Evolutionary conservation across 2,329 filamentous ascomycete genomes (phyloP).

Genomic region (Microcyclosporella mali): DNA sequence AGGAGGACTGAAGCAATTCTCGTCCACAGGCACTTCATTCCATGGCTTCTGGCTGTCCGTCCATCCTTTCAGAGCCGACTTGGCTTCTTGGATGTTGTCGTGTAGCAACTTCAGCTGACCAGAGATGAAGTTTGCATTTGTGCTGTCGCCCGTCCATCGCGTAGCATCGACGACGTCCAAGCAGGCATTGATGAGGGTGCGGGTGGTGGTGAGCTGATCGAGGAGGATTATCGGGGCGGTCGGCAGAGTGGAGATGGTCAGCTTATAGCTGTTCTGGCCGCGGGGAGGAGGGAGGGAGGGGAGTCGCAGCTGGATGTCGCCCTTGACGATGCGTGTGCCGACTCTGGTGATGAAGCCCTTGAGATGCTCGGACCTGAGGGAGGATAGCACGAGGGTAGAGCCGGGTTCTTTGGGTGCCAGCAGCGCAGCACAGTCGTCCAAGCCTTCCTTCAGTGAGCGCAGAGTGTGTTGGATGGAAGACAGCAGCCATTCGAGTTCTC

Average conservation of each 20-base stretch:
- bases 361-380: slow-evolving; percentile 76
- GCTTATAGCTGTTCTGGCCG: slow-evolving; percentile 46
- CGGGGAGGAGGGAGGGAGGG: slow-evolving; percentile 56
- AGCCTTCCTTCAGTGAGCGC: slow-evolving; percentile 58
- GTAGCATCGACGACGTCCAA: slow-evolving; percentile 78
- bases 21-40: slow-evolving; percentile 50
- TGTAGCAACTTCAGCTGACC: slow-evolving; percentile 54
- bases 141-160: slow-evolving; percentile 62
- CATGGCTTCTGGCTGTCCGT: slow-evolving; percentile 47
- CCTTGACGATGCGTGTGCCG: slow-evolving; percentile 85
- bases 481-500: slow-evolving; percentile 60
- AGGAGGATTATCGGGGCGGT: slow-evolving; percentile 56
- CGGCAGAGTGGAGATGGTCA: slow-evolving; percentile 48
- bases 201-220: slow-evolving; percentile 62
- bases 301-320: slow-evolving; percentile 71
- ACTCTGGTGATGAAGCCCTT: slow-evolving; percentile 90
- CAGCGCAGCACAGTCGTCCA: slow-evolving; percentile 83
- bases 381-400: slow-evolving; percentile 83
- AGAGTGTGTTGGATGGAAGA: slow-evolving; percentile 56
- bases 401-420: slow-evolving; percentile 79
- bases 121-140: slow-evolving; percentile 51
- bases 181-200: slow-evolving; percentile 72
- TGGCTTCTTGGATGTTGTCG: slow-evolving; percentile 58
- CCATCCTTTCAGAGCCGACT: slow-evolving; percentile 51
- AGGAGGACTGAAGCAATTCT: slow-evolving; percentile 56